These are phyloP conservation scores for Blastocystis sp. DNA, from an alignment of 352 stramenopile genomes.

Conservation along the genomic window DNA sequence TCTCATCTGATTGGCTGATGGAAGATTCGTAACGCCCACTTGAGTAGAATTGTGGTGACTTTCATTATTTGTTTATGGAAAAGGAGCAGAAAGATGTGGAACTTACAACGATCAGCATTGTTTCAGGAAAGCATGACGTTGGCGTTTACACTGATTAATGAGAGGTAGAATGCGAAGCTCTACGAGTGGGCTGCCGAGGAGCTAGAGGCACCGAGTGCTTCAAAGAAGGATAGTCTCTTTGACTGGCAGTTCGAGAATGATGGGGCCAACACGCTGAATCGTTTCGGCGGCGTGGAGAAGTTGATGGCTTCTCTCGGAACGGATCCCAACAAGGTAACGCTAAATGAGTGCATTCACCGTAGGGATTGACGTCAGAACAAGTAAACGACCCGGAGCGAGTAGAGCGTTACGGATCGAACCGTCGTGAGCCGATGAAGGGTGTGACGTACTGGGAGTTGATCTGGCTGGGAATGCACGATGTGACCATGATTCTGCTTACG, in stretches of 20 bases:
- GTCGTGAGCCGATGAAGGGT: conserved; percentile 13
- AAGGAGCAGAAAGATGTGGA: conserved; percentile 45
- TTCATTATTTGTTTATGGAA: conserved; percentile 53
- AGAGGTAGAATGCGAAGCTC: conserved; percentile 29
- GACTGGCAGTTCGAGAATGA: conserved; percentile 54
- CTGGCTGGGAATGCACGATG: conserved; percentile 76
- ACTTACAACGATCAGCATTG: conserved; percentile 38
- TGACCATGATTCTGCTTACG: conserved; percentile 76
- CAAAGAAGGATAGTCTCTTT: conserved; percentile 56
- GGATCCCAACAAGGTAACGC: conserved; percentile 35
- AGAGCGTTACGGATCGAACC: conserved; percentile 57
- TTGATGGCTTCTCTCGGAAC: conserved; percentile 35
- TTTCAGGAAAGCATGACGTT: background rate
- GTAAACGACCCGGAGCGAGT: conserved; percentile 52
- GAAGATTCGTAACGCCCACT: background rate
- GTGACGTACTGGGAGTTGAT: conserved; percentile 67
- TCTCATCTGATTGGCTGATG: background rate
- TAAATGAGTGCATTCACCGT: background rate
- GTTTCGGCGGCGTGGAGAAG: conserved; percentile 43
- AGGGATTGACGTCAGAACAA: conserved; percentile 55
- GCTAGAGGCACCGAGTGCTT: background rate
- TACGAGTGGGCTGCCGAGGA: conserved; percentile 27
- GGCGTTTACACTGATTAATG: background rate
- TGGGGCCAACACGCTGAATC: background rate
- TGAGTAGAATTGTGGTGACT: background rate